Conservation (phyloP, 768 basidiomycete genomes). For the Asterophora parasitica region DNA sequence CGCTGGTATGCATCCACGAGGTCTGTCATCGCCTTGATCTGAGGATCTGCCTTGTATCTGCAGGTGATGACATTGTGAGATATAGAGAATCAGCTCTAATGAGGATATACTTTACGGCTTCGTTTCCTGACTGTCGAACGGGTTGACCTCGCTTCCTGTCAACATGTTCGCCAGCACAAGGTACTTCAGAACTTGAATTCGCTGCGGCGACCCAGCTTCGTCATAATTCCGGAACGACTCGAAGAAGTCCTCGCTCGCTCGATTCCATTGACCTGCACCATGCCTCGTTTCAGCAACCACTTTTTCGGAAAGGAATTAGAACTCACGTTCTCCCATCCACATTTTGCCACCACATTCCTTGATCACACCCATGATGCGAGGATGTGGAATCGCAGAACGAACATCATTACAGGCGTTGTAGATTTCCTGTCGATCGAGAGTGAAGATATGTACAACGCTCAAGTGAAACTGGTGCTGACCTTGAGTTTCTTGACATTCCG, state of each 20-base stretch:
- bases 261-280: slow-evolving; percentile 83
- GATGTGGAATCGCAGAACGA: slow-evolving; percentile 95
- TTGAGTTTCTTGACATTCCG: slow-evolving; percentile 95
- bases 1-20: slow-evolving; percentile 96
- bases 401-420: slow-evolving; percentile 94
- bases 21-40: slow-evolving; percentile 98
- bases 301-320: not conserved
- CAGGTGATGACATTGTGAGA: not conserved
- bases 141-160: slow-evolving; percentile 97
- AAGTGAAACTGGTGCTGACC: slow-evolving; percentile 32
- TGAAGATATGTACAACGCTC: not conserved
- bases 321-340: slow-evolving; percentile 99
- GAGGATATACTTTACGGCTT: slow-evolving; percentile 70
- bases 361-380: slow-evolving; percentile 97
- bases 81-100: not conserved
- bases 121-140: slow-evolving; percentile 98
- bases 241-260: slow-evolving; percentile 97
- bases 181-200: slow-evolving; percentile 98
- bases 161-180: slow-evolving; percentile 97
- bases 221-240: slow-evolving; percentile 99
- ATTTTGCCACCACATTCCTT: slow-evolving; percentile 99
- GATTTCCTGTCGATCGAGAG: slow-evolving; percentile 62
- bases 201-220: slow-evolving; percentile 92
- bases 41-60: slow-evolving; percentile 92
- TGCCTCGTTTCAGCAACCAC: not conserved